Percentiles rank a stretch among this genome's conserved stretches.
phyloP scores from a whole-genome alignment of 2,329 filamentous ascomycete species.

The Diplocarpon mali region DNA sequence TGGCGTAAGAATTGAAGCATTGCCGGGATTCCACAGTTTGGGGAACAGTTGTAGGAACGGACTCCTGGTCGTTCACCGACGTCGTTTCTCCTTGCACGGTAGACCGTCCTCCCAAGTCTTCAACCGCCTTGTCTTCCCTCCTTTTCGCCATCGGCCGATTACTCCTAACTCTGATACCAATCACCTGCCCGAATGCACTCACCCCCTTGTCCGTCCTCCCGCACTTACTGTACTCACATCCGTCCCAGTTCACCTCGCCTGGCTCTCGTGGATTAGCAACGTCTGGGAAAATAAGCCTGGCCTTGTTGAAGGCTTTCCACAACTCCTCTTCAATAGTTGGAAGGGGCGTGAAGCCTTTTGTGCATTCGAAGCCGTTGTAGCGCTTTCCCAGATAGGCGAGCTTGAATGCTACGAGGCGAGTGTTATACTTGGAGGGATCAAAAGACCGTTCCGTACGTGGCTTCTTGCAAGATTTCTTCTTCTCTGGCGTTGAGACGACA shows the following conservation, averaged over 20 bases:
- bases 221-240: conserved; percentile 88
- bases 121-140: conserved; percentile 14
- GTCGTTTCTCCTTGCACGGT: background rate
- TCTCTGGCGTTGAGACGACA: conserved; percentile 21
- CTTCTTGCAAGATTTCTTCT: conserved; percentile 33
- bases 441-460: conserved; percentile 31
- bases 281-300: conserved; percentile 66
- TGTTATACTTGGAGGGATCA: conserved; percentile 71
- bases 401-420: conserved; percentile 79
- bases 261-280: conserved; percentile 32
- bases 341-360: conserved; percentile 52
- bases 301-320: conserved; percentile 80
- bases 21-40: background rate
- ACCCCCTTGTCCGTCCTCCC: conserved; percentile 88
- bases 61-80: background rate
- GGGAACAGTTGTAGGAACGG: background rate
- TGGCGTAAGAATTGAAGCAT: conserved; percentile 18
- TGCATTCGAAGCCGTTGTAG: conserved; percentile 91
- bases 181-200: conserved; percentile 92
- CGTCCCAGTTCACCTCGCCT: conserved; percentile 63
- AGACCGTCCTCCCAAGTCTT: background rate
- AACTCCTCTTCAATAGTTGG: conserved; percentile 87
- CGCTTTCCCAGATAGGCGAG: conserved; percentile 84
- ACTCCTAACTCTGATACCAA: conserved; percentile 73
- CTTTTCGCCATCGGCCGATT: conserved; percentile 47